These are phyloP conservation scores for Sphenostylis stenocarpa DNA, from an alignment of 306 rosid species.

Conservation along the genomic window DNA sequence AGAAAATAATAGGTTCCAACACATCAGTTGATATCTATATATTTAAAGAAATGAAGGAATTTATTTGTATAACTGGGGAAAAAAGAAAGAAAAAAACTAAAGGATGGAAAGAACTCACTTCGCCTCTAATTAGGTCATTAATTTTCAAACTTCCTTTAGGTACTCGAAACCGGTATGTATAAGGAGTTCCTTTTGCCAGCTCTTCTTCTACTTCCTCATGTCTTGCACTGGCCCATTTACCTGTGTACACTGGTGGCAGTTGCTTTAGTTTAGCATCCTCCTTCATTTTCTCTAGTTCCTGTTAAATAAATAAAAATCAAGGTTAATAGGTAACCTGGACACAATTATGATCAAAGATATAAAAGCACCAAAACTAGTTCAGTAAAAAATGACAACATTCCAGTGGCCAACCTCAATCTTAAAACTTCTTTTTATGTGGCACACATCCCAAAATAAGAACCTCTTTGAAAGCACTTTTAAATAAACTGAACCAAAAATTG, in stretches of 20 bases:
- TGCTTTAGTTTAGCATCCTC: constrained; percentile 73
- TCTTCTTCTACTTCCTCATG: constrained; percentile 71
- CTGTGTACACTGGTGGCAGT: constrained; percentile 85
- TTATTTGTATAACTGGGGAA: background rate
- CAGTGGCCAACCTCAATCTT: background rate
- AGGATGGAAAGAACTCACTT: constrained; percentile 51
- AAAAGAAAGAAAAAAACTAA: background rate
- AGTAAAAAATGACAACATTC: background rate
- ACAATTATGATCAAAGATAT: background rate
- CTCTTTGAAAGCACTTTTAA: background rate
- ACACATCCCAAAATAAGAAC: background rate
- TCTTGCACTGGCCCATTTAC: constrained; percentile 81
- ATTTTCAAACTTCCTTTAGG: constrained; percentile 85
- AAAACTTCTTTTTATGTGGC: background rate
- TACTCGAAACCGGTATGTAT: constrained; percentile 80
- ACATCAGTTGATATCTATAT: background rate
- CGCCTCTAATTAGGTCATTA: constrained; percentile 84
- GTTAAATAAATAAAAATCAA: constrained; percentile 17
- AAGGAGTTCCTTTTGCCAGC: constrained; percentile 70
- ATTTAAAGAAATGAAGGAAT: background rate
- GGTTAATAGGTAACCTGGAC: background rate
- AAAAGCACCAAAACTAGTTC: constrained; percentile 12
- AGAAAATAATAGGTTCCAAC: background rate
- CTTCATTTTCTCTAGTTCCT: constrained; percentile 97
- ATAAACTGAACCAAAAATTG: constrained; percentile 4